A percentile compares a stretch with the other conserved stretches of the same genome.
These are phyloP conservation scores for Pecoramyces ruminantium DNA, from an alignment of 192 early-diverging fungal species.

Conservation along the genomic window DNA sequence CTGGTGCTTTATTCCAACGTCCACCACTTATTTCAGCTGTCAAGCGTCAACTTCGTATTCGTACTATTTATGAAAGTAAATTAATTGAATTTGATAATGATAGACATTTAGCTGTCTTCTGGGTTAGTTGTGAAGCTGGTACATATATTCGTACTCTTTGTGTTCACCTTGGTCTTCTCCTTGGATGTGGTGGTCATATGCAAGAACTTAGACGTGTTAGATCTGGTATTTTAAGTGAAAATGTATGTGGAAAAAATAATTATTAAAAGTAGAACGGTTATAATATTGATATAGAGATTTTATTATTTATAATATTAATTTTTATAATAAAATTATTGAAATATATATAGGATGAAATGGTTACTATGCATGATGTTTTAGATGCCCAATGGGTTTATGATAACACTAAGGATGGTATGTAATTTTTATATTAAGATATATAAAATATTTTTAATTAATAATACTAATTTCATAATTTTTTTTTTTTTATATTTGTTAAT, in stretches of 20 bases:
- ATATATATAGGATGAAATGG: slow-evolving; percentile 58
- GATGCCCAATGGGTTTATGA: slow-evolving; percentile 98
- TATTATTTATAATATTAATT: no score
- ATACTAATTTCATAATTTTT: neutral
- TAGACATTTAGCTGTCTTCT: slow-evolving; percentile 88
- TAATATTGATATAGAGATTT: no score
- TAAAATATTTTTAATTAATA: neutral
- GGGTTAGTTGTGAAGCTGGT: slow-evolving; percentile 96
- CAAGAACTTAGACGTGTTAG: slow-evolving; percentile 95
- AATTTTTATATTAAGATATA: no score
- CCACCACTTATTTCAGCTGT: slow-evolving; percentile 97
- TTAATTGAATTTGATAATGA: slow-evolving; percentile 94
- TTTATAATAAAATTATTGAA: no score
- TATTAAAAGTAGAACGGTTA: no score
- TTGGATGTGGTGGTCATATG: slow-evolving; percentile 97
- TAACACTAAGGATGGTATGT: slow-evolving; percentile 75
- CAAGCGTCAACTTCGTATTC: slow-evolving; percentile 96
- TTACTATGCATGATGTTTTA: slow-evolving; percentile 96
- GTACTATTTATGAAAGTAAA: slow-evolving; percentile 94
- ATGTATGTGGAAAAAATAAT: no score
- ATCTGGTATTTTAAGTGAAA: slow-evolving; percentile 77
- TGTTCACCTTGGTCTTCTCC: slow-evolving; percentile 87
- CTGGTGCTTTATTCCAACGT: slow-evolving; percentile 96
- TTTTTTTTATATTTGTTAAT: neutral
- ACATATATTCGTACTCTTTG: slow-evolving; percentile 99